Evolutionary conservation across 208 protist genomes (phyloP).

Genomic region (Acanthamoeba triangularis): DNA sequence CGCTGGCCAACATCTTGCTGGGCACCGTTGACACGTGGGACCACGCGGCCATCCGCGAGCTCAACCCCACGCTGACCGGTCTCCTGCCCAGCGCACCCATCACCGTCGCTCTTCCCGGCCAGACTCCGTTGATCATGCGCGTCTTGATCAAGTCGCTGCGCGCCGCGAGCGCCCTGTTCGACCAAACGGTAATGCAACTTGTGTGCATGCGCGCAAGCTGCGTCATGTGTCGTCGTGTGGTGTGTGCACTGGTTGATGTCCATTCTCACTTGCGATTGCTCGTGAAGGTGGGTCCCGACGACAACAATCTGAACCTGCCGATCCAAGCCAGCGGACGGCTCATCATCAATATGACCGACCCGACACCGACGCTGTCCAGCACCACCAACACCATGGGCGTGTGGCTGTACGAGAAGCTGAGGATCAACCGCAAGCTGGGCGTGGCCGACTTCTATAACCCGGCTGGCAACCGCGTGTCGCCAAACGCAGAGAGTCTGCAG

Average conservation of each 20-base stretch:
- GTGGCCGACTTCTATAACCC: not conserved
- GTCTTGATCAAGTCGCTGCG: not conserved
- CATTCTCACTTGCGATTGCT: not conserved
- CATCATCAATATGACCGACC: not conserved
- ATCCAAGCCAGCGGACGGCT: not conserved
- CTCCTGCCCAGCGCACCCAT: slow-evolving; percentile 5
- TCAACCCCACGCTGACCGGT: slow-evolving; percentile 19
- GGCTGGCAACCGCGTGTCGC: slow-evolving; percentile 21
- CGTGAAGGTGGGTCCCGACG: not conserved
- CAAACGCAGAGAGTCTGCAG: not conserved
- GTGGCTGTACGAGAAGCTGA: slow-evolving; percentile 29
- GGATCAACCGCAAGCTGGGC: not conserved
- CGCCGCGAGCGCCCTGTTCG: not conserved
- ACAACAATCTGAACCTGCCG: not conserved
- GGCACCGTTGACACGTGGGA: not conserved
- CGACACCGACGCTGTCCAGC: not conserved
- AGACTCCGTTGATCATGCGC: not conserved
- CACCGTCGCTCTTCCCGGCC: not conserved
- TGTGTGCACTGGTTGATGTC: no score
- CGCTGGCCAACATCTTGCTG: not conserved
- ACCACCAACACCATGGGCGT: slow-evolving; percentile 1
- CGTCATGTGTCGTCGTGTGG: not conserved
- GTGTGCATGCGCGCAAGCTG: no score
- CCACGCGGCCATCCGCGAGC: not conserved
- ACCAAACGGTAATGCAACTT: not conserved